Evolutionary conservation across 2,329 filamentous ascomycete genomes (phyloP).

Genomic region (Xylaria sp.): DNA sequence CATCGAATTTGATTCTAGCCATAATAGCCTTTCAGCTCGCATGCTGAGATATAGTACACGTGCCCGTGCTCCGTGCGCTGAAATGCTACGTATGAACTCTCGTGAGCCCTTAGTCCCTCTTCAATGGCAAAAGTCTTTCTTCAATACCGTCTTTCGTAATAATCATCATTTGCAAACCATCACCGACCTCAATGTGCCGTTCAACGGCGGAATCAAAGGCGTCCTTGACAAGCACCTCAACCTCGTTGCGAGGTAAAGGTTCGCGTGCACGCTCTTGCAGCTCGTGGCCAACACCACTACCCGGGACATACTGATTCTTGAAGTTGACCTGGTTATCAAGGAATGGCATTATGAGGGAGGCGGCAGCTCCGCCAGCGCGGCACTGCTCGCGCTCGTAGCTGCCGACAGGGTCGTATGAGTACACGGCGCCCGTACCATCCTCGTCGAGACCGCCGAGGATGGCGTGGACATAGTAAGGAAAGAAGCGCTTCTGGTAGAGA

Average conservation of each 20-base stretch:
- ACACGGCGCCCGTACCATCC: constrained; percentile 91
- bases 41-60: constrained; percentile 33
- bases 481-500: constrained; percentile 97
- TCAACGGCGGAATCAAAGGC: constrained; percentile 98
- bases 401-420: constrained; percentile 97
- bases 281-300: constrained; percentile 84
- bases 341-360: constrained; percentile 98
- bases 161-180: constrained; percentile 93
- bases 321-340: constrained; percentile 99
- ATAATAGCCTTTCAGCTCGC: constrained; percentile 39
- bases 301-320: constrained; percentile 97
- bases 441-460: constrained; percentile 96
- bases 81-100: constrained; percentile 21
- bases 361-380: constrained; percentile 89
- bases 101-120: constrained; percentile 76
- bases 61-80: constrained; percentile 35
- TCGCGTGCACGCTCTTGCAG: constrained; percentile 76
- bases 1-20: constrained; percentile 15
- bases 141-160: constrained; percentile 89
- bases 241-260: constrained; percentile 77
- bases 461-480: constrained; percentile 97
- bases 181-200: constrained; percentile 98
- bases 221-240: constrained; percentile 92
- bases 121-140: constrained; percentile 85
- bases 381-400: constrained; percentile 98